Evolutionary conservation across 805 yeast genomes (phyloP).

Genomic region (Maudiozyma bulderi): DNA sequence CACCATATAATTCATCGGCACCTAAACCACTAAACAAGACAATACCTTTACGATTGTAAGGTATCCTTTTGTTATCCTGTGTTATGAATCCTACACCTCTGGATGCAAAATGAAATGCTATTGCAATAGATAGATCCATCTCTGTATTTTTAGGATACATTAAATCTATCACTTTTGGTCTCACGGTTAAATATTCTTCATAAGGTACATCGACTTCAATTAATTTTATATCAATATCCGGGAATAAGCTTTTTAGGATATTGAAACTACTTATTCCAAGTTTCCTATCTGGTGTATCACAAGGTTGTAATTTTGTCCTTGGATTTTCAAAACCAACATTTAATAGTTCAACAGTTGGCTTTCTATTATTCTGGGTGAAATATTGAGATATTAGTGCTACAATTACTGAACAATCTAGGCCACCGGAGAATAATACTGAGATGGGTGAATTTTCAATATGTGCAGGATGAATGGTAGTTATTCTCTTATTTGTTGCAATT

Average conservation of each 20-base stretch:
- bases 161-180: constrained; percentile 44
- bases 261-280: constrained; percentile 59
- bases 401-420: constrained; percentile 81
- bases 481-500: constrained; percentile 39
- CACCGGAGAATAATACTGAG: constrained; percentile 83
- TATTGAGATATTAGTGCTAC: constrained; percentile 40
- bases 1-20: constrained; percentile 95
- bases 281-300: constrained; percentile 77
- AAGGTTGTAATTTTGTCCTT: constrained; percentile 50
- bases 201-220: constrained; percentile 69
- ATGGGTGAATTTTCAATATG: constrained; percentile 33
- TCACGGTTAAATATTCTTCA: constrained; percentile 46
- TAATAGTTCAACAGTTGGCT: constrained; percentile 55
- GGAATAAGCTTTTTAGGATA: constrained; percentile 38
- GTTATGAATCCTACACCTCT: constrained; percentile 37
- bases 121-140: constrained; percentile 92
- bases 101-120: constrained; percentile 90
- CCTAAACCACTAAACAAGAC: constrained; percentile 89
- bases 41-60: constrained; percentile 43
- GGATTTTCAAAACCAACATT: constrained; percentile 92
- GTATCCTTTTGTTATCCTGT: background rate
- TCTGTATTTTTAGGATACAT: constrained; percentile 84
- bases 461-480: constrained; percentile 52
- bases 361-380: constrained; percentile 12
- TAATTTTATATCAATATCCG: constrained; percentile 35